phyloP scores from a whole-genome alignment of 148 eudicot species.

The Spergularia marina region DNA sequence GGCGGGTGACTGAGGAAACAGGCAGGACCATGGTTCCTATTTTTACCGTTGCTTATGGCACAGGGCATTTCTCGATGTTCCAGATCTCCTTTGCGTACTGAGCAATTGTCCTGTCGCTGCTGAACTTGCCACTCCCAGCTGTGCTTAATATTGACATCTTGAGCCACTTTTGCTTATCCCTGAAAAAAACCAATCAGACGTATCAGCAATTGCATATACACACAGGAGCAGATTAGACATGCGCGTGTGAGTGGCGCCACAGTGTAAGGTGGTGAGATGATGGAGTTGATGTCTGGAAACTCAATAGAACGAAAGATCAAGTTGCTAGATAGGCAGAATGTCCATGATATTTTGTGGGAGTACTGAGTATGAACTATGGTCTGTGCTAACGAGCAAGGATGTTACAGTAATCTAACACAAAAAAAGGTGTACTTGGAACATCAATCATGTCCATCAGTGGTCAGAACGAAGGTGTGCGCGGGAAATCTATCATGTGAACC shows the following conservation, averaged over 20 bases:
- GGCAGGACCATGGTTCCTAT: too few relatives aligned
- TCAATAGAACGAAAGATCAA: too few relatives aligned
- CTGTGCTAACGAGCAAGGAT: neutral
- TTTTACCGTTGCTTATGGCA: constrained; percentile 34
- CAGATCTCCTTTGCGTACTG: constrained; percentile 93
- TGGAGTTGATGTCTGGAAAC: neutral
- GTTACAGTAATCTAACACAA: too few relatives aligned
- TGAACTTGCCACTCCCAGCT: constrained; percentile 93
- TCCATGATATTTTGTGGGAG: neutral
- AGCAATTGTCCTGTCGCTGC: constrained; percentile 92
- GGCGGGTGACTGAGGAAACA: too few relatives aligned
- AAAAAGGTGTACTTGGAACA: neutral
- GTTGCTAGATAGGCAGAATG: neutral
- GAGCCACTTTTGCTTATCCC: constrained; percentile 88
- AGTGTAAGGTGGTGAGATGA: neutral
- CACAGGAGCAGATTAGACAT: neutral
- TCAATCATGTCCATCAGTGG: neutral
- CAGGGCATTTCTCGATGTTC: constrained; percentile 72
- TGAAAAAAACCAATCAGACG: constrained; percentile 19
- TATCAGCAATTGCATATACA: neutral
- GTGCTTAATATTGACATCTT: constrained; percentile 96
- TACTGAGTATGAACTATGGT: neutral
- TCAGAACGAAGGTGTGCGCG: too few relatives aligned
- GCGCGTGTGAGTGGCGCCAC: neutral
- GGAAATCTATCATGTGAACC: too few relatives aligned